Evolutionary conservation across 495 filamentous ascomycete species (phyloP), one percentile per base, ranked within the genome.

Genomic region (Xylaria palmicola): DNA sequence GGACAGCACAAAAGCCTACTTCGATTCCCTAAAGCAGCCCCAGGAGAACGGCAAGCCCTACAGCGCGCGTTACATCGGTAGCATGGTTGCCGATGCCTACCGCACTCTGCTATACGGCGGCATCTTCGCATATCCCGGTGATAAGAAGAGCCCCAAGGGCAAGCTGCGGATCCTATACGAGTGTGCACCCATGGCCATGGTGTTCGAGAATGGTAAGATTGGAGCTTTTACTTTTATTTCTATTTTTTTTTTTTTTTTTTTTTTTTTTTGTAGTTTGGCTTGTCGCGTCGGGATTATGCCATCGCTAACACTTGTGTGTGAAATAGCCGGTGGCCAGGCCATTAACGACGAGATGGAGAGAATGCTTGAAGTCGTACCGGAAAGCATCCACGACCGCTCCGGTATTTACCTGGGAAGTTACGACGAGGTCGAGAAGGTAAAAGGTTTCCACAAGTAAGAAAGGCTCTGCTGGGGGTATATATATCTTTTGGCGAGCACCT

Each of bases 61-160:
- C 80, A 92, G 88, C 62, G 86, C 93, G 9, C 83, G 94, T 66
- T 98, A 98, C 73, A 98, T 98, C 62, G 94, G 94, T 58, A 88
- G 84, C 77, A 98, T 98, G 94, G 94, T 98, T 58, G 94, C 94
- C 17, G 94, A 98, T 78, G 94, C 94, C 29, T 98, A 98, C 74
- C 88, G 94, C 10, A 98, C 94, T 13, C 73, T 98, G 63, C 78
- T 97, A 52, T 98, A 98, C 72, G 94, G 94, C 49, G 94, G 94
- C 64, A 88, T 98, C 65, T 98, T 98, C 72, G 94, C 94, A 22
- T 98, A 98, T 74, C 94, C 94, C 1, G 90, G 92, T 3, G 94
- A 98, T 73, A 94, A 93, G 79, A 98, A 98, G 86, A 95, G 89
- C 68, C 89, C 91, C 55, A 98, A 98, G 85, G 94, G 94, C 43